These are phyloP conservation scores for Zelonia costaricensis DNA, from an alignment of 208 protist genomes.

Conservation along the genomic window DNA sequence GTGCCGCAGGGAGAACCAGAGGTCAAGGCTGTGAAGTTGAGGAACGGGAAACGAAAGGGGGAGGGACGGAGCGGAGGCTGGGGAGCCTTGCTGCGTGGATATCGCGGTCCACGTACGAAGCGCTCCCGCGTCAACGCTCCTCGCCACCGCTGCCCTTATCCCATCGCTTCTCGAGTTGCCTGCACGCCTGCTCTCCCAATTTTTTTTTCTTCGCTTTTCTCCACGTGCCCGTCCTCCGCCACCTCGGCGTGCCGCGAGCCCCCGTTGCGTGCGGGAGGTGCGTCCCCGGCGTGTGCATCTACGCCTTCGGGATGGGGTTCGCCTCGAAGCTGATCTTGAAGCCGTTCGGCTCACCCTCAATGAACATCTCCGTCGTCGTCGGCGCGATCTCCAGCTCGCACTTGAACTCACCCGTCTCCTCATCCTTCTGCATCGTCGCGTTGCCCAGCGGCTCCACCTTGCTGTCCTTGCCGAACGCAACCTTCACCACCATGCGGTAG, in stretches of 20 bases:
- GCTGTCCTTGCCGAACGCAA: slow-evolving; percentile 77
- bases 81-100: too few relatives aligned
- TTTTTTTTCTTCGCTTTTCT: too few relatives aligned
- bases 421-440: slow-evolving; percentile 51
- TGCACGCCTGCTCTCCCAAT: too few relatives aligned
- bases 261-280: not conserved
- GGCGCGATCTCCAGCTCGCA: slow-evolving; percentile 65
- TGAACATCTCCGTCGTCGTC: slow-evolving; percentile 68
- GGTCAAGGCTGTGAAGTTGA: too few relatives aligned
- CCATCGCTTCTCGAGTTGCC: too few relatives aligned
- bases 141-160: too few relatives aligned
- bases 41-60: too few relatives aligned
- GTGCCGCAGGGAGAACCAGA: too few relatives aligned
- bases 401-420: slow-evolving; percentile 56
- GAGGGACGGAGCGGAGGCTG: too few relatives aligned
- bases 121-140: too few relatives aligned
- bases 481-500: slow-evolving; percentile 79
- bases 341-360: slow-evolving; percentile 73
- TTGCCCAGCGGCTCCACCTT: slow-evolving; percentile 57
- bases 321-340: slow-evolving; percentile 86
- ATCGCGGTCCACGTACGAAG: too few relatives aligned
- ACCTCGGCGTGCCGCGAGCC: not conserved
- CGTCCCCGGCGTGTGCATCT: not conserved
- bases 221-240: not conserved
- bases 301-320: slow-evolving; percentile 49